Evolutionary conservation across 2,329 filamentous ascomycete genomes (phyloP).

Genomic region (Clarireedia hainanense): DNA sequence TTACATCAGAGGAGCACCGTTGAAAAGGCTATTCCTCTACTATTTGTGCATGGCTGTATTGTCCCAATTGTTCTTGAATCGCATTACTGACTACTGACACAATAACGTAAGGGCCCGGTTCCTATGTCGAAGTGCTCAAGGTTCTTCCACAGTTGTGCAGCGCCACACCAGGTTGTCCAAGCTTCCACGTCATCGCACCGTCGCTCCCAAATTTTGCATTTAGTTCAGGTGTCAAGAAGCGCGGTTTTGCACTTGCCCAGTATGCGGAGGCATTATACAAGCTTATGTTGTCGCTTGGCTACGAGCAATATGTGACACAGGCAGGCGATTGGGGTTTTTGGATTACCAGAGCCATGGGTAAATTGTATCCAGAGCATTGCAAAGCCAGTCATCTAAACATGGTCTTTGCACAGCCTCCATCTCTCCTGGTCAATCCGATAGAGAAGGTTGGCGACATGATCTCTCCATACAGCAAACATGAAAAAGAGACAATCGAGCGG

Average conservation of each 20-base stretch:
- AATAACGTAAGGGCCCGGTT: constrained; percentile 47
- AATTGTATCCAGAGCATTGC: constrained; percentile 48
- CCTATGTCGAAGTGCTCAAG: constrained; percentile 58
- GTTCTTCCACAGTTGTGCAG: constrained; percentile 43
- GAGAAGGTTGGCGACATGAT: constrained; percentile 49
- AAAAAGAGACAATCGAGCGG: constrained; percentile 39
- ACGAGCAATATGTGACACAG: constrained; percentile 52
- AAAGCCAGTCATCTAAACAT: constrained; percentile 58
- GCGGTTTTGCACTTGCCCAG: constrained; percentile 49
- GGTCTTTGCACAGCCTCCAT: constrained; percentile 40
- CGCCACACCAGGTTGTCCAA: constrained; percentile 24
- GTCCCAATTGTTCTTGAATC: background rate
- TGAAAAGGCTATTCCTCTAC: constrained; percentile 49
- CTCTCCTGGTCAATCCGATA: constrained; percentile 43
- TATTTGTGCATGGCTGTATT: constrained; percentile 48
- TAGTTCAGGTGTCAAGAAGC: constrained; percentile 35
- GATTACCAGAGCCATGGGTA: constrained; percentile 54
- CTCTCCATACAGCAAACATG: constrained; percentile 43
- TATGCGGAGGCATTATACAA: constrained; percentile 59
- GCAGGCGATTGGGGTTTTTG: constrained; percentile 66
- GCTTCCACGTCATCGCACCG: constrained; percentile 51
- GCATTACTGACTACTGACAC: background rate
- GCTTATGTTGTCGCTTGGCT: constrained; percentile 62
- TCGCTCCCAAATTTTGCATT: constrained; percentile 49
- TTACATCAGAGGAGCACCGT: constrained; percentile 42